phyloP scores from a whole-genome alignment of 2,329 filamentous ascomycete genomes.

The Phaeomoniella chlamydospora region DNA sequence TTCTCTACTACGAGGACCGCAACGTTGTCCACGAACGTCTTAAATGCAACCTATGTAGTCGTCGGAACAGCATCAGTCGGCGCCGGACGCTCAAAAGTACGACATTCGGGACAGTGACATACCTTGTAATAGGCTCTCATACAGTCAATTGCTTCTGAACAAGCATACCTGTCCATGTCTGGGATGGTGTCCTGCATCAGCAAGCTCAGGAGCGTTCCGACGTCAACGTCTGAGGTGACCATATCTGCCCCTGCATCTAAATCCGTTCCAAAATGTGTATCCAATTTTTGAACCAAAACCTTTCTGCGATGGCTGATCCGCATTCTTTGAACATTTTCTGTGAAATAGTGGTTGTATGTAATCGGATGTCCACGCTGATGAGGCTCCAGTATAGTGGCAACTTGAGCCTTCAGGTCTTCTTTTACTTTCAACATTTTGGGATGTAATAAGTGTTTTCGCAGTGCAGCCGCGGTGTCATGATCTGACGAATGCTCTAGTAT shows the following conservation, averaged over 20 bases:
- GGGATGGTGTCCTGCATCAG: constrained; percentile 10
- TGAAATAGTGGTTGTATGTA: constrained; percentile 23
- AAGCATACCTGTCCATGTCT: constrained; percentile 23
- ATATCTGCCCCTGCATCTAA: background rate
- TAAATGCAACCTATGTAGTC: constrained; percentile 21
- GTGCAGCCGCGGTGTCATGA: constrained; percentile 19
- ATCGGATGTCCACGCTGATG: constrained; percentile 23
- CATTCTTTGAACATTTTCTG: constrained; percentile 16
- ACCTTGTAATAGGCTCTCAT: constrained; percentile 34
- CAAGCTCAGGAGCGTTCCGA: constrained; percentile 3
- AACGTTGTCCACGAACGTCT: constrained; percentile 25
- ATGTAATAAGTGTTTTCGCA: constrained; percentile 24
- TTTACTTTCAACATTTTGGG: constrained; percentile 24
- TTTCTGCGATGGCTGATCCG: constrained; percentile 4
- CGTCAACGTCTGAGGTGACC: constrained; percentile 1
- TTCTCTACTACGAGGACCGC: constrained; percentile 21
- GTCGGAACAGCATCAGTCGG: too few relatives aligned
- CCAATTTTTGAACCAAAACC: background rate
- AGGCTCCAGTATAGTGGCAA: constrained; percentile 29
- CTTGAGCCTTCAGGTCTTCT: constrained; percentile 22
- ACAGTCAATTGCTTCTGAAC: constrained; percentile 22
- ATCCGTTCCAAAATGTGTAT: constrained; percentile 2
- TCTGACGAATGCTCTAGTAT: constrained; percentile 23
- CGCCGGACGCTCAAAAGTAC: too few relatives aligned
- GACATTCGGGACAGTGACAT: too few relatives aligned